Evolutionary conservation across 257 asterid species (phyloP), one percentile per base, ranked within the genome.

Genomic region (Pogostemon cablin): DNA sequence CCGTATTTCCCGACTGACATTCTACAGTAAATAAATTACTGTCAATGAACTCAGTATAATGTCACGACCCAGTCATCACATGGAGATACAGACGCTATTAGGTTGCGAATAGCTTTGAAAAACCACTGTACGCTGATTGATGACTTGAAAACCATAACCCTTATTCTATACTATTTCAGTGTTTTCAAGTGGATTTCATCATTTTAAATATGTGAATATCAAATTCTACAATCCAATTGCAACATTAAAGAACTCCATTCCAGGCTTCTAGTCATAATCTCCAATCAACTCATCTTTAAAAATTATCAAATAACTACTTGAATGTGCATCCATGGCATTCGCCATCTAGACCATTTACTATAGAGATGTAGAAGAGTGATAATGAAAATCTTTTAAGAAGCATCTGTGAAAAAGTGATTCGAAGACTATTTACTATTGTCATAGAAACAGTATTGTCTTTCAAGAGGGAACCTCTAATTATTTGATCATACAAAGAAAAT

Each of bases 1-100:
- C 58, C 96, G 76, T 54, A 92, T 92, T 78, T 92, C 96, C 79
- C 96, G 73, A 80, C 98, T 92, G 58, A 92, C 98, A 72, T 81
- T 81, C 98, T 92, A 69, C 76, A 79, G 56, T 48, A 35, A 67
- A 56, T 12, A 57, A 54, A 48, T 59, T 4, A 58, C 40, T 0
- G 68, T 73, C 46, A 77, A 46, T 25, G 67, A 54, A 35, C 39
- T 67, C 54, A 56, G 46, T 63, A 41, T 9, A 49, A 54, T 12
- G 47, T 15, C 37, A 53, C 7, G 39, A 7, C n/a, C 43, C 39
- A 62, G 43, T 43, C 2, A 41, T 65, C 12, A 71, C 17, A 43
- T 62, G 44, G 11, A 62, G n/a, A 11, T 6, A 32, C 12, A 6
- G 39, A 62, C 11, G 6, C 3, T 41, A 39, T 0, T 35, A 43